Evolutionary conservation across 257 asterid species (phyloP).

Genomic region (Ehretia macrophylla): DNA sequence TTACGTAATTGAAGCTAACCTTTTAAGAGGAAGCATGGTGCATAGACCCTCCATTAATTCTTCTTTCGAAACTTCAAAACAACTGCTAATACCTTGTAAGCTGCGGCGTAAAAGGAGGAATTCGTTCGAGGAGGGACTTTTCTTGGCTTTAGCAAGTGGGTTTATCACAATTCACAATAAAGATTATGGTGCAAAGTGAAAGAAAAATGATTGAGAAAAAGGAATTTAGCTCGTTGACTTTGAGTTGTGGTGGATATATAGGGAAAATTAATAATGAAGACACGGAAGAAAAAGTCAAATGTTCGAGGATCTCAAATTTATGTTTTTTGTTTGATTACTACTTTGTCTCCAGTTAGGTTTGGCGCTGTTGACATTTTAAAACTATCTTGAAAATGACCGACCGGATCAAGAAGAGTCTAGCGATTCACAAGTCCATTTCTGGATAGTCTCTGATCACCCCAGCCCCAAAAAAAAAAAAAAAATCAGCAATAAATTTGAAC

Average conservation of each 20-base stretch:
- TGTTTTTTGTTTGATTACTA: not conserved
- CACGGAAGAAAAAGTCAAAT: constrained; percentile 5
- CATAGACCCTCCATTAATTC: not conserved
- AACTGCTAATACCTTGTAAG: too few species aligned
- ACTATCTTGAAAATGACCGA: not conserved
- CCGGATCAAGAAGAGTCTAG: not conserved
- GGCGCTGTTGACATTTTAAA: not conserved
- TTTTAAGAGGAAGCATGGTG: not conserved
- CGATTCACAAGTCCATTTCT: constrained; percentile 11
- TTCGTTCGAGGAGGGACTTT: too few species aligned
- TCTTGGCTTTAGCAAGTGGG: too few species aligned
- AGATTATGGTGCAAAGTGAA: too few species aligned
- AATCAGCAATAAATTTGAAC: not conserved
- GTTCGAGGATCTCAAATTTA: constrained; percentile 1
- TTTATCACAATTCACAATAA: too few species aligned
- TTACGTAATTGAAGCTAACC: not conserved
- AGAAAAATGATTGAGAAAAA: not conserved
- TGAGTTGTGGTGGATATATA: not conserved
- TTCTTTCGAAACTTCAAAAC: too few species aligned
- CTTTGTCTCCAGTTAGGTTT: not conserved
- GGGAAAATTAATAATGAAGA: not conserved
- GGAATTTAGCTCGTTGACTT: constrained; percentile 5
- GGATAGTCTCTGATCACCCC: too few species aligned
- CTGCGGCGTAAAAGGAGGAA: too few species aligned
- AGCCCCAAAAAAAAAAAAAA: constrained; percentile 2